Percentiles rank a stretch among this genome's conserved stretches.
These are phyloP conservation scores for Moricandia arvensis DNA, from an alignment of 345 rosid genomes.

Conservation along the genomic window DNA sequence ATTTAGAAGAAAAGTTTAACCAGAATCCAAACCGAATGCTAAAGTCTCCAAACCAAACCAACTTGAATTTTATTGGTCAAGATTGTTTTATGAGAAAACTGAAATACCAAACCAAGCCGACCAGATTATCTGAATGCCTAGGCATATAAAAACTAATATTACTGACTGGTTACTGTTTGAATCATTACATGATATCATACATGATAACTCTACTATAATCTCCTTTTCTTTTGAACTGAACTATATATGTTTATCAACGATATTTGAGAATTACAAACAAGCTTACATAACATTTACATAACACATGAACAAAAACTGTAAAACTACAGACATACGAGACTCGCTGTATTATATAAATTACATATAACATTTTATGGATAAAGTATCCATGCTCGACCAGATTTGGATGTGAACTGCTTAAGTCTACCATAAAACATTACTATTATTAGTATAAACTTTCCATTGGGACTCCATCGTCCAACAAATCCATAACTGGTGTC, in stretches of 20 bases:
- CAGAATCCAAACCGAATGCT: neutral
- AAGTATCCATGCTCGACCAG: conserved; percentile 55
- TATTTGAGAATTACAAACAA: neutral
- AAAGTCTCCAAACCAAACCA: neutral
- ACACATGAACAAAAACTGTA: neutral
- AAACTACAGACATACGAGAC: neutral
- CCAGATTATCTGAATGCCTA: neutral
- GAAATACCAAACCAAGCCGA: neutral
- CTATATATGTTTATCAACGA: neutral
- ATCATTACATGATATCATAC: too few species aligned
- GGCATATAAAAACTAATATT: neutral
- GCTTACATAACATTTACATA: neutral
- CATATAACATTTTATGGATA: conserved; percentile 13
- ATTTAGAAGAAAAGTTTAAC: neutral
- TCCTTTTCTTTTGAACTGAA: neutral
- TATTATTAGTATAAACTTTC: conserved; percentile 47
- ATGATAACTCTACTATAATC: too few species aligned
- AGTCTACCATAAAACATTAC: conserved; percentile 67
- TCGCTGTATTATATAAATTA: neutral
- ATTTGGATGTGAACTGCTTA: conserved; percentile 43
- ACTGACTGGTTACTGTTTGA: neutral
- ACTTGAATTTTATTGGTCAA: neutral
- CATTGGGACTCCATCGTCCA: conserved; percentile 55
- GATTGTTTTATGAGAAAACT: neutral
- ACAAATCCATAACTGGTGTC: conserved; percentile 43